Evolutionary conservation across 768 basidiomycete genomes (phyloP), one percentile per base, ranked within the genome.

Genomic region (Pleurotus pulmonarius): DNA sequence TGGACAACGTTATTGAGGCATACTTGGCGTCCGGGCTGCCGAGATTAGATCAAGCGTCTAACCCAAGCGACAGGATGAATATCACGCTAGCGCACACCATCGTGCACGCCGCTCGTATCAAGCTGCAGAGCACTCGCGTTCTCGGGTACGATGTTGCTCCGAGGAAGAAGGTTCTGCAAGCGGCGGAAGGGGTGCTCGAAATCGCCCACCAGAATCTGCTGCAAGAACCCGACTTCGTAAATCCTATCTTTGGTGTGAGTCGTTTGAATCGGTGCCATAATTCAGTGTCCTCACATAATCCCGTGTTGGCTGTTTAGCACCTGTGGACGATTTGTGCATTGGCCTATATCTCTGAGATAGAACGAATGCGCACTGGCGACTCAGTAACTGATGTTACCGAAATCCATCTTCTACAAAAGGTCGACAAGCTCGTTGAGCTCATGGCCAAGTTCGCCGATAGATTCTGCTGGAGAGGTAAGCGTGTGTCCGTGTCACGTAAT

Each of bases 221-320:
- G 9, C 34, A 20, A n/a, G 18, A 41, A 12, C n/a, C 41, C 13
- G 51, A 53, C 7, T 53, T 53, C 15, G 51, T 53, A 12, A 52
- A 43, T 41, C 51, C 51, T 4, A 53, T 53, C 9, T 41, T 40
- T 22, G 51, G 51, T 39, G 51, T 53, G 40, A 18, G 49, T 16
- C 9, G 34, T 15, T 13, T 20, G 11, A 16, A 15, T 40, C 38
- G 46, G 22, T 47, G 22, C 16, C 24, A 25, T 25, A 2, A 13
- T 41, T 24, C 13, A 7, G 4, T 20, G 24, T n/a, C n/a, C 38
- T 15, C 18, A 25, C 6, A 26, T 37, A 34, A 13, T 29, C 5
- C 4, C 29, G 29, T 8, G 8, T 34, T 34, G 29, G 9, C 25
- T 24, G 16, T 22, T 12, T 24, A 47, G 51, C 39, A 53, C 38